Evolutionary conservation across 805 yeast genomes (phyloP), one percentile per base, ranked within the genome.

Genomic region (Sugiyamaella qingdaonensis): DNA sequence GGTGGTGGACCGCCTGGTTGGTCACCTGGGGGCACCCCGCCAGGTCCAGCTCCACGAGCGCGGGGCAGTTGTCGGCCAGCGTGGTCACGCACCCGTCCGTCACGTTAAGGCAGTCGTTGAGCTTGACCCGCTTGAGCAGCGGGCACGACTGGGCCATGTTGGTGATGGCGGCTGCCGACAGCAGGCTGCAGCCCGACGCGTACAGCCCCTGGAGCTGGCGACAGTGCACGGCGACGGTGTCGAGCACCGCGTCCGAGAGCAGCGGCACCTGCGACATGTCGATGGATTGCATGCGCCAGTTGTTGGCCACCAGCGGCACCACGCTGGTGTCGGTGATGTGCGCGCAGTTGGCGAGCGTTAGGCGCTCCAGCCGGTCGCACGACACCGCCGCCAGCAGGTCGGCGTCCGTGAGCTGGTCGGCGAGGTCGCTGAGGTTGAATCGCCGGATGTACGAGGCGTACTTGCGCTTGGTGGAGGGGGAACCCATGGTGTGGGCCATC

Each of bases 31-130:
- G 79, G 69, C 96, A 86, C 44, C 83, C 84, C 59, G 89, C 91
- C 48, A 92, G 75, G 69, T 92, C 98, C 49, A 94, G 85, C 69
- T 92, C 99, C 14, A 91, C 95, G 47, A 92, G 73, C 52, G 84
- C 76, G 41, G 85, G 85, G 68, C 97, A 92, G 64, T 78, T 78
- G n/a, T 74, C 73, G 51, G 86, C 83, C 68, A 90, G 74, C 19
- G 77, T 75, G 39, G 73, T 62, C 4, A 91, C 74, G 10, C 85
- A 76, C 9, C 70, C 78, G 67, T 88, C 94, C 46, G 84, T 78
- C 54, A 92, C 78, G 52, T 76, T 76, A 35, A 72, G 72, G 65
- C 88, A 86, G 53, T 86, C 86, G 54, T 90, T 84, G 51, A 94
- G 76, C 64, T 88, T 88, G 48, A 92, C 82, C 61, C 98, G 77